Conservation (phyloP, 768 basidiomycete genomes). For the Pisolithus albus region DNA sequence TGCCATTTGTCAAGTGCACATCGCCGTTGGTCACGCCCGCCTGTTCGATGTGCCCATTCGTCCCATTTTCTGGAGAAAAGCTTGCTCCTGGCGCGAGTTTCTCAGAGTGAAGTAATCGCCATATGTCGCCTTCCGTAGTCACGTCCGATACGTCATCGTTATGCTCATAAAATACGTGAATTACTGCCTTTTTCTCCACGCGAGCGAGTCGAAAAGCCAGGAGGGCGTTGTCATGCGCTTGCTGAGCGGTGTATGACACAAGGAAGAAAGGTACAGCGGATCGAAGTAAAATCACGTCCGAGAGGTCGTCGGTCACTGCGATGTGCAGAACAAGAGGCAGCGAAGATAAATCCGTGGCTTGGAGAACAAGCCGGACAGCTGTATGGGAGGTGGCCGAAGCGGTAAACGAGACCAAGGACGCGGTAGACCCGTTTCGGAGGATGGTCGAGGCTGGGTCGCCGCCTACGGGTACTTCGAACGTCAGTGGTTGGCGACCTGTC, state of each 20-base stretch:
- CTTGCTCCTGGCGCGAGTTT: slow-evolving; percentile 29
- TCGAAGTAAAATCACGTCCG: slow-evolving; percentile 69
- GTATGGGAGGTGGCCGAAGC: slow-evolving; percentile 44
- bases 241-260: slow-evolving; percentile 66
- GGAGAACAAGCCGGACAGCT: slow-evolving; percentile 55
- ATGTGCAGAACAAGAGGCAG: slow-evolving; percentile 68
- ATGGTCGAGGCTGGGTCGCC: slow-evolving; percentile 59
- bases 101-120: slow-evolving; percentile 51
- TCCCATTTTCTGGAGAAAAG: slow-evolving; percentile 26
- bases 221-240: slow-evolving; percentile 87
- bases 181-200: slow-evolving; percentile 63
- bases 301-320: slow-evolving; percentile 57
- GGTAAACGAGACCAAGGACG: slow-evolving; percentile 55
- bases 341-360: slow-evolving; percentile 60
- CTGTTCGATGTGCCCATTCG: slow-evolving; percentile 25
- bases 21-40: not conserved
- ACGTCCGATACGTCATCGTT: slow-evolving; percentile 38
- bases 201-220: slow-evolving; percentile 78
- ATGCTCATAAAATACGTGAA: slow-evolving; percentile 70
- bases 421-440: slow-evolving; percentile 35
- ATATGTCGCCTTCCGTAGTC: slow-evolving; percentile 52
- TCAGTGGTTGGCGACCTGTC: slow-evolving; percentile 33
- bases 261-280: slow-evolving; percentile 78
- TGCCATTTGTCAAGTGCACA: no score
- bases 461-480: slow-evolving; percentile 51